Conservation (phyloP, 805 yeast genomes). For the Yamadazyma olivae region DNA sequence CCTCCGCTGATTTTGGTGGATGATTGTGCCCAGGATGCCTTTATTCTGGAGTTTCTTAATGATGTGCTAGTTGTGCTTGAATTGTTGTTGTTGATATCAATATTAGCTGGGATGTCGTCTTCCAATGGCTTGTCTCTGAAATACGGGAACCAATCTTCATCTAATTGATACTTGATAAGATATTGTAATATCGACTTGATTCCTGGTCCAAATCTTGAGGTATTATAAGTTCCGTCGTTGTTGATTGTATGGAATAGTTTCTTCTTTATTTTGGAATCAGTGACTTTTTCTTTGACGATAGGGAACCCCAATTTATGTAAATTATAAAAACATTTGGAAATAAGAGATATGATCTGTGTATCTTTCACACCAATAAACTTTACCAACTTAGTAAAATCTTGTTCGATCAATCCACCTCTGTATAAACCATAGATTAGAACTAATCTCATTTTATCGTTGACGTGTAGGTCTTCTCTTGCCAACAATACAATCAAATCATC, state of each 20-base stretch:
- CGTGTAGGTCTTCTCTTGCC: constrained; percentile 44
- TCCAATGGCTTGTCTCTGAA: constrained; percentile 69
- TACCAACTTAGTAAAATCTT: constrained; percentile 69
- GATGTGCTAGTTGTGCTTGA: constrained; percentile 32
- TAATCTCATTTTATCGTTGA: constrained; percentile 70
- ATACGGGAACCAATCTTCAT: constrained; percentile 65
- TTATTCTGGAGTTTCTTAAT: constrained; percentile 65
- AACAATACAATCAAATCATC: constrained; percentile 60
- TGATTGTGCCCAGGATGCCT: constrained; percentile 71
- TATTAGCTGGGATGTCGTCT: constrained; percentile 34
- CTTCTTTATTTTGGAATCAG: constrained; percentile 44
- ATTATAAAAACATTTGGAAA: constrained; percentile 44
- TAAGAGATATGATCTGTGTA: constrained; percentile 53
- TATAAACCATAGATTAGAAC: constrained; percentile 72
- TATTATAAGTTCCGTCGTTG: constrained; percentile 52
- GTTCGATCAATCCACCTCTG: constrained; percentile 75
- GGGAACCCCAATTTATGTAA: constrained; percentile 54
- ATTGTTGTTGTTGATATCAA: constrained; percentile 8
- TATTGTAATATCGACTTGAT: constrained; percentile 55
- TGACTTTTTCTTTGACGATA: constrained; percentile 41
- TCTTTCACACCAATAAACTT: constrained; percentile 47
- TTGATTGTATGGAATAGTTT: constrained; percentile 55
- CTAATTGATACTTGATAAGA: constrained; percentile 50
- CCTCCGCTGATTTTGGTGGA: constrained; percentile 16
- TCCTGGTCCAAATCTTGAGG: constrained; percentile 74